Evolutionary conservation across 257 asterid genomes (phyloP), one percentile per base, ranked within the genome.

Genomic region (Scutellaria minor): DNA sequence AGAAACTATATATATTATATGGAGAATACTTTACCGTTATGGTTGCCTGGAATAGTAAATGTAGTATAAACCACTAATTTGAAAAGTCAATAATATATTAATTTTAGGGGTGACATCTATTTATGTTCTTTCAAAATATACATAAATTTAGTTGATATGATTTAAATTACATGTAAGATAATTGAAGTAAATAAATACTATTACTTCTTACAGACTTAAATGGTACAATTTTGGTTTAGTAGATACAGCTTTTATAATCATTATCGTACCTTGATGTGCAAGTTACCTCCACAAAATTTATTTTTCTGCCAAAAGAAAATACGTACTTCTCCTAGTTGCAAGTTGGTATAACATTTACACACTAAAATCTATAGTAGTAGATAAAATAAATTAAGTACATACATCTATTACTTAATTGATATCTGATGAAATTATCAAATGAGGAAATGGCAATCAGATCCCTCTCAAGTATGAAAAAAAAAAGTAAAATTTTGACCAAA

Each of bases 71-170:
- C 37, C 27, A 24, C 18, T 27, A 27, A 0, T 31, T 31, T 31
- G 37, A 3, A 31, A 31, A 31, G 37, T 31, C 37, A 31, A 31
- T 31, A 6, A 14, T 52, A 2, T 3, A 18, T 6, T 53, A 14
- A 53, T 3, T 52, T 40, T 52, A 10, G 47, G 20, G 73, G 9
- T 20, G 61, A 40, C 20, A 24, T 24, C 9, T 22, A 52, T 69
- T 56, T 69, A 69, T 39, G 48, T 68, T 66, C 14, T 22, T 54
- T 40, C 22, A 24, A 1, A 41, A 40, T 20, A 31, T n/a, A 44
- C 75, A 56, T 45, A 70, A 73, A 63, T 73, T 63, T 31, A 53
- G 64, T 71, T 13, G 71, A 24, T 31, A 52, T 6, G 24, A 51
- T 40, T 22, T 63, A 59, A 59, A 71, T 71, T 35, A 14, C 9